Evolutionary conservation across 805 yeast species (phyloP).

Genomic region (Zygoascus ofunaensis): DNA sequence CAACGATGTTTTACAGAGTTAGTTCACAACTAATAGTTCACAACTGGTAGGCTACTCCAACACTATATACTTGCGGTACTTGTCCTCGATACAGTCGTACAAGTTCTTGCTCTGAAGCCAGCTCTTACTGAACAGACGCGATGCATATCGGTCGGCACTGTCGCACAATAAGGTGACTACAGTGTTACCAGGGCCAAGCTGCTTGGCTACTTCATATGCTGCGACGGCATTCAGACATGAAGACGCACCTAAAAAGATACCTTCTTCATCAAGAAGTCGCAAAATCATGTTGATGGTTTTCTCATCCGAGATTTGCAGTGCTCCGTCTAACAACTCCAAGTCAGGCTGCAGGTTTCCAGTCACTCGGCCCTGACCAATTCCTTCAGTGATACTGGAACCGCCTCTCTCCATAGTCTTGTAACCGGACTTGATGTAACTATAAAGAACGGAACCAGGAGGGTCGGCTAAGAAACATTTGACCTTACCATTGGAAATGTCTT

Average conservation of each 20-base stretch:
- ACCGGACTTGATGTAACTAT: slow-evolving; percentile 63
- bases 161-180: slow-evolving; percentile 87
- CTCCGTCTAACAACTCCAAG: slow-evolving; percentile 66
- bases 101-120: slow-evolving; percentile 71
- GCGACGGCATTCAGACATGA: slow-evolving; percentile 87
- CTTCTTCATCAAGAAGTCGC: slow-evolving; percentile 78
- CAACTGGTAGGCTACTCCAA: slow-evolving; percentile 21
- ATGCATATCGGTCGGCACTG: slow-evolving; percentile 83
- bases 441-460: slow-evolving; percentile 87
- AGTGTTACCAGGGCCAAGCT: slow-evolving; percentile 65
- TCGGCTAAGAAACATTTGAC: slow-evolving; percentile 71
- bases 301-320: slow-evolving; percentile 67
- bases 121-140: slow-evolving; percentile 61
- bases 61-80: slow-evolving; percentile 59
- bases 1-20: neutral
- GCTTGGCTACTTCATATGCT: slow-evolving; percentile 66
- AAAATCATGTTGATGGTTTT: slow-evolving; percentile 78
- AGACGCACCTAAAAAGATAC: slow-evolving; percentile 84
- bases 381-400: slow-evolving; percentile 89
- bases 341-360: slow-evolving; percentile 75
- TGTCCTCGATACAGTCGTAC: slow-evolving; percentile 52
- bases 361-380: slow-evolving; percentile 92
- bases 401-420: slow-evolving; percentile 60
- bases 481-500: slow-evolving; percentile 52
- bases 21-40: neutral